Conservation (phyloP, 1,284 basidiomycete genomes). For the Rhodotorula mucilaginosa region DNA sequence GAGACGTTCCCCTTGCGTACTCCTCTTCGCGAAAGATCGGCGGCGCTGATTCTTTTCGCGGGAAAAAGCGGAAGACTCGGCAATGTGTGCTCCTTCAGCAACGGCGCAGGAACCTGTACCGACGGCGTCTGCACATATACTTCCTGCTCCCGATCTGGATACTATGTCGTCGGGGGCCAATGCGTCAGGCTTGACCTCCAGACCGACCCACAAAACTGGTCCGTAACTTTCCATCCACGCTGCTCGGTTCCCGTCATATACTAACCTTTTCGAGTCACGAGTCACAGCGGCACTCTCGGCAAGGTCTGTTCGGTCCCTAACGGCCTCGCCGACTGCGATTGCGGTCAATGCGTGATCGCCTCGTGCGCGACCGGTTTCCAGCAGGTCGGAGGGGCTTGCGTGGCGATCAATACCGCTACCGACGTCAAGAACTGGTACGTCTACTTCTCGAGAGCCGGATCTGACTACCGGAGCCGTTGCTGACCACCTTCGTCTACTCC, state of each 20-base stretch:
- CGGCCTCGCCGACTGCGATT: slow-evolving; percentile 13
- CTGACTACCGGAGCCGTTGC: neutral
- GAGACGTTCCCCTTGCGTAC: neutral
- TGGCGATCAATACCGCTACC: neutral
- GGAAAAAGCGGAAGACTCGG: slow-evolving; percentile 38
- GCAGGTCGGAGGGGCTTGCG: slow-evolving; percentile 6
- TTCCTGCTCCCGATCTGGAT: slow-evolving; percentile 17
- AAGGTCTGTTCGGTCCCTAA: slow-evolving; percentile 16
- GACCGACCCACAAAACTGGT: slow-evolving; percentile 30
- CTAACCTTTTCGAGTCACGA: no score
- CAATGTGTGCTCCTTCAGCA: slow-evolving; percentile 20
- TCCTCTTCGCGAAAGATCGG: slow-evolving; percentile 24
- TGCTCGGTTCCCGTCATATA: no score
- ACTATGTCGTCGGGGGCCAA: slow-evolving; percentile 21
- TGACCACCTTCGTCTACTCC: slow-evolving; percentile 3
- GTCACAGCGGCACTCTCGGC: slow-evolving; percentile 17
- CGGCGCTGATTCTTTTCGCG: slow-evolving; percentile 10
- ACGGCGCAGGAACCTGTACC: slow-evolving; percentile 7
- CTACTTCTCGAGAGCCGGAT: no score
- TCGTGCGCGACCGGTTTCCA: slow-evolving; percentile 25
- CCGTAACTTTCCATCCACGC: no score
- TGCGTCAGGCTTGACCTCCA: slow-evolving; percentile 23
- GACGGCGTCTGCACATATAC: slow-evolving; percentile 5
- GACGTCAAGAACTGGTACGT: slow-evolving; percentile 11
- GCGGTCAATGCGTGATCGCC: slow-evolving; percentile 19